Conservation (phyloP, 176 grass and related monocot genomes). For the Secale cereale region DNA sequence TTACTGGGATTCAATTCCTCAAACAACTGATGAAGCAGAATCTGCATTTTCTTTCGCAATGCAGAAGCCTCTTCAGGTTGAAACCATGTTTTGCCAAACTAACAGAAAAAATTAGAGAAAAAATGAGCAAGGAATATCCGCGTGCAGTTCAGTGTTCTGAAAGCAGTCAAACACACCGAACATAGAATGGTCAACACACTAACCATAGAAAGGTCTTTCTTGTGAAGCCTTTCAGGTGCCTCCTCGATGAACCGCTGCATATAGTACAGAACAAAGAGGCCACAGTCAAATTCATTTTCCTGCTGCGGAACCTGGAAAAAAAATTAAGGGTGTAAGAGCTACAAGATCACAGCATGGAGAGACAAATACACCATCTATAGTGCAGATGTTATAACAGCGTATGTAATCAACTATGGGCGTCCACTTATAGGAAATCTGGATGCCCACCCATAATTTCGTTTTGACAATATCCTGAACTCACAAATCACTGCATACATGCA, state of each 20-base stretch:
- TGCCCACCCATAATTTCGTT: background rate
- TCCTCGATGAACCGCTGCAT: constrained; percentile 70
- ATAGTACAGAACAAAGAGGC: constrained; percentile 91
- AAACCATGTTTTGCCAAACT: constrained; percentile 84
- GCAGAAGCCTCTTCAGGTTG: constrained; percentile 62
- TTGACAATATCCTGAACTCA: constrained; percentile 3
- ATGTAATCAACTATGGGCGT: background rate
- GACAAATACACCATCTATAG: background rate
- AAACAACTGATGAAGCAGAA: constrained; percentile 47
- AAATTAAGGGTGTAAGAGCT: background rate
- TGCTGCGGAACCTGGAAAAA: constrained; percentile 88
- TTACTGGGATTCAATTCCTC: constrained; percentile 26
- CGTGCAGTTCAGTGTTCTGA: background rate
- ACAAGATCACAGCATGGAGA: background rate
- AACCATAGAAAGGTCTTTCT: constrained; percentile 57
- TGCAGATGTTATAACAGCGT: background rate
- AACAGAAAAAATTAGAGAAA: background rate
- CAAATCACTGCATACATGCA: background rate
- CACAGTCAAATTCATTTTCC: constrained; percentile 89
- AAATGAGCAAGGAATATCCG: constrained; percentile 11
- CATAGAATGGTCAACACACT: constrained; percentile 15
- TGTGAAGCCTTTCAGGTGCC: constrained; percentile 78
- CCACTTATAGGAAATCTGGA: background rate
- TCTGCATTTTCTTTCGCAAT: constrained; percentile 44
- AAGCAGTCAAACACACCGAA: constrained; percentile 6